Conservation (phyloP, 345 rosid genomes). For the Arabis hirsuta region DNA sequence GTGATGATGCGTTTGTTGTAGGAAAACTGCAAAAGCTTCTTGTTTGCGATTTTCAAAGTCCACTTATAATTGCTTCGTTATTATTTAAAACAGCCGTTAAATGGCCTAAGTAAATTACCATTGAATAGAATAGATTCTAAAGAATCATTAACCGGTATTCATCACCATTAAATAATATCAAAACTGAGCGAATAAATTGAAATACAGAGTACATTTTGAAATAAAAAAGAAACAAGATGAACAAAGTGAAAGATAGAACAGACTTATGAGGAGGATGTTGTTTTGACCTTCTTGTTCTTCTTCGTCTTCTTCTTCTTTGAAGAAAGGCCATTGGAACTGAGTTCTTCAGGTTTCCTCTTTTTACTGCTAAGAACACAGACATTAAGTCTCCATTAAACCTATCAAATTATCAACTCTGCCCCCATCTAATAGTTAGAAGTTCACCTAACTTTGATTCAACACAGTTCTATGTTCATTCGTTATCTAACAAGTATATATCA, state of each 20-base stretch:
- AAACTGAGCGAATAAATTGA: conserved; percentile 26
- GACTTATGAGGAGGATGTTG: conserved; percentile 6
- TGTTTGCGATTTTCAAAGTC: conserved; percentile 16
- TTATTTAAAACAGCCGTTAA: no score
- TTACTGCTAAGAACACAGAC: conserved; percentile 51
- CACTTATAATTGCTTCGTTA: neutral
- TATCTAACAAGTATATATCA: neutral
- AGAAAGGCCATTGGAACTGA: conserved; percentile 60
- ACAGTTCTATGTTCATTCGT: neutral
- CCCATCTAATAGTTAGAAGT: neutral
- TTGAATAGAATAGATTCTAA: neutral
- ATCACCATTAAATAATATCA: neutral
- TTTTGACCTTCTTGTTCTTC: conserved; percentile 25
- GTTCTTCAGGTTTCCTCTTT: conserved; percentile 72
- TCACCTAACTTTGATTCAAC: neutral
- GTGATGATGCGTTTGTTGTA: conserved; percentile 34
- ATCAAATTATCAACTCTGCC: conserved; percentile 25
- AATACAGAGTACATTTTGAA: neutral
- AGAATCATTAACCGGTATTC: neutral
- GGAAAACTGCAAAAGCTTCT: conserved; percentile 33
- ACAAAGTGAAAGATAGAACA: neutral
- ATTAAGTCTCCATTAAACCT: conserved; percentile 3
- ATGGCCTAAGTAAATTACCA: neutral
- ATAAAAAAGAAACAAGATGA: neutral
- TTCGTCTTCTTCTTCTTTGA: conserved; percentile 75